A percentile compares a stretch with the other conserved stretches of the same genome.
Conservation (phyloP, 805 yeast species). For the Starmerella kuoi region DNA sequence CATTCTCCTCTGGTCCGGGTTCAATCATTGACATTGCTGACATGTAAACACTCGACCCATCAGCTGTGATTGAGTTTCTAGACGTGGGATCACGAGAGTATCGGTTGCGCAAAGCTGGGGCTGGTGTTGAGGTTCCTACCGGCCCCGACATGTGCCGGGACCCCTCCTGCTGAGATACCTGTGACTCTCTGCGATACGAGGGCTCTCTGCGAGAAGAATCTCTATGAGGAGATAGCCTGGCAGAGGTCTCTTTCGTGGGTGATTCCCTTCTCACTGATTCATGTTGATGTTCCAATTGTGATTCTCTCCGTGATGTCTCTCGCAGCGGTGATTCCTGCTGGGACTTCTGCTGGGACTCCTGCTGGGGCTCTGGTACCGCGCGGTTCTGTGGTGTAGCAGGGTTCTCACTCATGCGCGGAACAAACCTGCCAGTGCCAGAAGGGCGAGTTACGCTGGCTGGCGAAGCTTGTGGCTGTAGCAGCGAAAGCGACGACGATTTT, state of each 20-base stretch:
- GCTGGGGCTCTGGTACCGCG: too few relatives aligned
- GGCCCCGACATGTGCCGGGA: neutral
- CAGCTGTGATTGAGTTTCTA: neutral
- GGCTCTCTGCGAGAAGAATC: too few relatives aligned
- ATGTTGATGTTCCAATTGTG: too few relatives aligned
- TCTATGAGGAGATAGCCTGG: too few relatives aligned
- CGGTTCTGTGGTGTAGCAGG: neutral
- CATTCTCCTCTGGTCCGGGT: neutral
- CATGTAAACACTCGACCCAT: neutral
- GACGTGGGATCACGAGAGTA: neutral
- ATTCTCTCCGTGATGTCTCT: too few relatives aligned
- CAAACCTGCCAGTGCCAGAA: neutral
- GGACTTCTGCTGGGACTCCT: too few relatives aligned
- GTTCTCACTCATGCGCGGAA: neutral
- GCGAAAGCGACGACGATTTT: neutral
- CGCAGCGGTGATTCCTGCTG: too few relatives aligned
- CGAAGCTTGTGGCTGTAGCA: neutral
- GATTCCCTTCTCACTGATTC: too few relatives aligned
- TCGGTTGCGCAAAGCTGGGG: neutral
- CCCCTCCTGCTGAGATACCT: too few relatives aligned
- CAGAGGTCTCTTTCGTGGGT: too few relatives aligned
- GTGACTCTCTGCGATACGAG: too few relatives aligned
- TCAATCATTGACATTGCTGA: neutral
- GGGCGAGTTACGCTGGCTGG: too few relatives aligned
- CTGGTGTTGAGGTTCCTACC: slow-evolving; percentile 2